Evolutionary conservation across 352 stramenopile species (phyloP).

Genomic region (Blastocystis sp.): DNA sequence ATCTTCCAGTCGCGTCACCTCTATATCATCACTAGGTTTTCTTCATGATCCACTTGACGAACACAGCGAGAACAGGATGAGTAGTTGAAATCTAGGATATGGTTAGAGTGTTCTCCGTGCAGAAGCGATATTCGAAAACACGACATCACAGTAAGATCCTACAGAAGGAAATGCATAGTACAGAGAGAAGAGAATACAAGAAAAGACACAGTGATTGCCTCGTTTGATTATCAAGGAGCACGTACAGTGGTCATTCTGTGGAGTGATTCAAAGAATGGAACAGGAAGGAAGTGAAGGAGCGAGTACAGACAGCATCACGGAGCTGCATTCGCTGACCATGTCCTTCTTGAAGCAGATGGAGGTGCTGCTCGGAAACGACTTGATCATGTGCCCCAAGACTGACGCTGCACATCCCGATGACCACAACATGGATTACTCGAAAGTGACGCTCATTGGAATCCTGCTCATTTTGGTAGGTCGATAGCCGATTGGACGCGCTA

Average conservation of each 20-base stretch:
- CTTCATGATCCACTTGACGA: neutral
- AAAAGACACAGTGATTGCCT: neutral
- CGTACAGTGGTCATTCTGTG: neutral
- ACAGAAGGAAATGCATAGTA: too few species aligned
- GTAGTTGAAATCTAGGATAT: neutral
- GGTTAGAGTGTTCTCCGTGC: neutral
- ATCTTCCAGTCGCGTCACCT: neutral
- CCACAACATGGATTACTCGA: neutral
- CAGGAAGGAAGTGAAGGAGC: neutral
- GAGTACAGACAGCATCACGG: neutral
- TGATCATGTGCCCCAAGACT: neutral
- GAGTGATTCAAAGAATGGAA: neutral
- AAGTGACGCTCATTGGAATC: neutral
- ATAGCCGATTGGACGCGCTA: neutral
- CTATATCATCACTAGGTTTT: neutral
- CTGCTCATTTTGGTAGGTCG: conserved; percentile 3
- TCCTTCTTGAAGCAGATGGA: neutral
- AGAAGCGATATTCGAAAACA: too few species aligned
- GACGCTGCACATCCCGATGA: neutral
- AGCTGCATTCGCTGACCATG: neutral
- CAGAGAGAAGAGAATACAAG: neutral
- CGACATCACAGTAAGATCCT: too few species aligned
- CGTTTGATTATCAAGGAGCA: neutral
- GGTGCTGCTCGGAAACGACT: neutral
- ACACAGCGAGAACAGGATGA: neutral